Conservation (phyloP, 441 rosid genomes). For the Adansonia grandidieri region DNA sequence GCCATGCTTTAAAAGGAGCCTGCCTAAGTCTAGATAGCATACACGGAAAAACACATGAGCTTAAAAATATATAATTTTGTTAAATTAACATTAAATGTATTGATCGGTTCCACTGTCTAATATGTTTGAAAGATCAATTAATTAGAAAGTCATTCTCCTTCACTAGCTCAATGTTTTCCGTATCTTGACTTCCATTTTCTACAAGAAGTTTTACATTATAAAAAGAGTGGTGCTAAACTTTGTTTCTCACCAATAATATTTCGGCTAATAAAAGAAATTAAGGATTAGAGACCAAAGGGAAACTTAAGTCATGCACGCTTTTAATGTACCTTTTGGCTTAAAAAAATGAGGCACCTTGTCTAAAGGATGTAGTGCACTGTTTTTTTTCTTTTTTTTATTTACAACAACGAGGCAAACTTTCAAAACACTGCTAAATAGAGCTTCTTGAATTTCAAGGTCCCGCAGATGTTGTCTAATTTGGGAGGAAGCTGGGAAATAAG, state of each 20-base stretch:
- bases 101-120: neutral
- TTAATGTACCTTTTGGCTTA: neutral
- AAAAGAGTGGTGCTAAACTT: neutral
- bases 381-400: neutral
- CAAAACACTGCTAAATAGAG: neutral
- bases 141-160: neutral
- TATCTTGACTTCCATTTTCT: neutral
- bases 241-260: neutral
- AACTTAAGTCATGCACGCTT: neutral
- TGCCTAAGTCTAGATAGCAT: neutral
- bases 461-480: neutral
- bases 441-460: slow-evolving; percentile 11
- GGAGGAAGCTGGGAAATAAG: neutral
- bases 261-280: neutral
- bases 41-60: neutral
- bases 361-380: neutral
- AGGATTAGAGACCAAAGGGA: neutral
- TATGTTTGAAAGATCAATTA: neutral
- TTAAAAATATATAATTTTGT: neutral
- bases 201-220: neutral
- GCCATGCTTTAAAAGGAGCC: neutral
- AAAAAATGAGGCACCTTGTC: neutral
- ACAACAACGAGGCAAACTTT: neutral
- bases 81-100: neutral
- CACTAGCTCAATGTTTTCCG: neutral